phyloP scores from a whole-genome alignment of 164 flowering plant species.

The Kalanchoe fedtschenkoi region DNA sequence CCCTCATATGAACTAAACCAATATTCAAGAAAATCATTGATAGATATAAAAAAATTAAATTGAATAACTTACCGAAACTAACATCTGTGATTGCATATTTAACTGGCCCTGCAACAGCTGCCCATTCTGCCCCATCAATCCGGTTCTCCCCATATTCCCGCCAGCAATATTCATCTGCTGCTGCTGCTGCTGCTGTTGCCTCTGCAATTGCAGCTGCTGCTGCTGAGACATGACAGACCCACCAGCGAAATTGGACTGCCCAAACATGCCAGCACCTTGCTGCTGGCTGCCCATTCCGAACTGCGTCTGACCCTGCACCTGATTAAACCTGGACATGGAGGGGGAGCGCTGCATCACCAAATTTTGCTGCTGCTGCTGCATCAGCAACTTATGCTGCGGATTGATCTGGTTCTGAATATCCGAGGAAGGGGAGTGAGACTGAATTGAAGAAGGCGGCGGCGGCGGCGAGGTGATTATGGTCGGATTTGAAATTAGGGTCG shows the following conservation, averaged over 20 bases:
- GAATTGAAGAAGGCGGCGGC: conserved; percentile 3
- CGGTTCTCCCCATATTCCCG: conserved; percentile 44
- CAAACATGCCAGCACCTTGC: conserved; percentile 38
- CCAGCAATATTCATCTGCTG: conserved; percentile 19
- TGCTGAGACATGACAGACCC: conserved; percentile 22
- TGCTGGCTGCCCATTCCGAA: conserved; percentile 24
- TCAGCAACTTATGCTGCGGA: conserved; percentile 19
- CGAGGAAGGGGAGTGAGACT: conserved; percentile 21
- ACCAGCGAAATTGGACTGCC: conserved; percentile 54
- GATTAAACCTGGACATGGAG: conserved; percentile 55
- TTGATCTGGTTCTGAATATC: background rate
- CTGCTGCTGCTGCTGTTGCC: conserved; percentile 32
- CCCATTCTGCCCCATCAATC: conserved; percentile 45
- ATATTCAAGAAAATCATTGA: too few species aligned
- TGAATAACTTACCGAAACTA: conserved; percentile 41
- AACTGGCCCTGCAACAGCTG: conserved; percentile 61
- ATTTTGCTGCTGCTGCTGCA: conserved; percentile 25
- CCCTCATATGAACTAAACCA: too few species aligned
- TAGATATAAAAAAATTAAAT: background rate
- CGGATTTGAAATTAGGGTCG: conserved; percentile 8
- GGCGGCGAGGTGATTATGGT: background rate
- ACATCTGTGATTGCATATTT: conserved; percentile 58
- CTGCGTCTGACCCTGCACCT: conserved; percentile 30
- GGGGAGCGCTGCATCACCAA: conserved; percentile 48
- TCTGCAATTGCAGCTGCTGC: conserved; percentile 27